Percentiles rank a stretch among this genome's conserved stretches.
Evolutionary conservation across 129 eudicot genomes (phyloP).

Genomic region (Lactuca saligna): DNA sequence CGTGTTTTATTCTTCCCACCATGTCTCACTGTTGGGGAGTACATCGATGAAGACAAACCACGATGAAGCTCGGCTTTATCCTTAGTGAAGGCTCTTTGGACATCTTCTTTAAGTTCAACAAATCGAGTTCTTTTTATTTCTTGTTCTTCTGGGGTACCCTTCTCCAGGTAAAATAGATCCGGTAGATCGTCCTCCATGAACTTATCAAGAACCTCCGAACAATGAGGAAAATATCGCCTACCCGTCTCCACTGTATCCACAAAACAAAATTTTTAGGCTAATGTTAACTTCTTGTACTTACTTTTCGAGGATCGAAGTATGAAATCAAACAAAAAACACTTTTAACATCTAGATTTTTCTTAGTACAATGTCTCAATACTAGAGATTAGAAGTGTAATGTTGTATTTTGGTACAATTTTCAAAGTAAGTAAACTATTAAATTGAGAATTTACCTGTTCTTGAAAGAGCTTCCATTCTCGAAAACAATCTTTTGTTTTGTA

Average conservation of each 20-base stretch:
- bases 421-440: not conserved
- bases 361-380: too few relatives aligned
- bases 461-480: conserved; percentile 60
- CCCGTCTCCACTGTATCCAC: conserved; percentile 70
- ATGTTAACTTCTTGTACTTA: not conserved
- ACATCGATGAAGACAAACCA: conserved; percentile 44
- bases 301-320: too few relatives aligned
- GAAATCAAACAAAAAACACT: too few relatives aligned
- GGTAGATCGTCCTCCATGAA: conserved; percentile 66
- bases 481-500: conserved; percentile 51
- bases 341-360: too few relatives aligned
- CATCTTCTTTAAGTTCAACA: conserved; percentile 67
- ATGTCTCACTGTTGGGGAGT: conserved; percentile 34
- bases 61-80: conserved; percentile 62
- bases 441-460: conserved; percentile 50
- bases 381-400: too few relatives aligned
- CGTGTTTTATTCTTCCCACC: conserved; percentile 34
- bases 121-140: conserved; percentile 47
- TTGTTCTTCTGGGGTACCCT: conserved; percentile 61
- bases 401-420: too few relatives aligned
- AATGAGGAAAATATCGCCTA: conserved; percentile 76
- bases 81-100: conserved; percentile 66
- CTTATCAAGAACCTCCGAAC: conserved; percentile 69
- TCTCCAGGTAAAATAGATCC: conserved; percentile 43
- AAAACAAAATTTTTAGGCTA: too few relatives aligned